These are phyloP conservation scores for Neurospora sp. DNA, from an alignment of 495 filamentous ascomycete species.

Conservation along the genomic window DNA sequence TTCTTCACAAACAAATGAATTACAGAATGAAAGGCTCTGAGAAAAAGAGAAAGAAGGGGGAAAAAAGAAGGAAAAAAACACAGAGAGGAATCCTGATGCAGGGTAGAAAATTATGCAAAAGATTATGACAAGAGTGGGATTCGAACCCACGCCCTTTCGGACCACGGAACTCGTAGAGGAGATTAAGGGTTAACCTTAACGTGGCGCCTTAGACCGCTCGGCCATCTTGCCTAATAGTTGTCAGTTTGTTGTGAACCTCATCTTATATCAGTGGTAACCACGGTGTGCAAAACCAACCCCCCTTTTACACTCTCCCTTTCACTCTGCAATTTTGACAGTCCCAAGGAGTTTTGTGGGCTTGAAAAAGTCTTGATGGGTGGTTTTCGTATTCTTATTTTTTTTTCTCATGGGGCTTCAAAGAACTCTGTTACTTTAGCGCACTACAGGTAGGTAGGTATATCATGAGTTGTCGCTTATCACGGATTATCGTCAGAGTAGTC, in stretches of 20 bases:
- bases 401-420: too few species aligned
- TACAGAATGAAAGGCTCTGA: too few species aligned
- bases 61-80: too few species aligned
- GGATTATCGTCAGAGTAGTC: not conserved
- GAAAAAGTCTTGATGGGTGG: not conserved
- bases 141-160: slow-evolving; percentile 31
- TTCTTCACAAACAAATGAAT: too few species aligned
- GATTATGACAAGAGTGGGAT: slow-evolving; percentile 25
- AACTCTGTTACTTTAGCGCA: too few species aligned
- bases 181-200: not conserved
- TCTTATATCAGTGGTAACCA: not conserved
- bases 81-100: too few species aligned
- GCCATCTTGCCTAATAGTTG: not conserved
- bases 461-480: not conserved
- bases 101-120: too few species aligned
- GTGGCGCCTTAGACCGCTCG: not conserved
- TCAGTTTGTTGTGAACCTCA: not conserved
- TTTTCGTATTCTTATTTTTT: too few species aligned
- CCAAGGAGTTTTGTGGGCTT: too few species aligned
- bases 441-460: not conserved
- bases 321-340: not conserved
- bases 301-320: too few species aligned
- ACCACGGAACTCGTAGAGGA: slow-evolving; percentile 17
- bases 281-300: too few species aligned
- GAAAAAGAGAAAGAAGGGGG: too few species aligned